Percentiles rank a stretch among this genome's conserved stretches.
These are phyloP conservation scores for Fusarium caatingaense DNA, from an alignment of 2,329 filamentous ascomycete species.

Conservation along the genomic window DNA sequence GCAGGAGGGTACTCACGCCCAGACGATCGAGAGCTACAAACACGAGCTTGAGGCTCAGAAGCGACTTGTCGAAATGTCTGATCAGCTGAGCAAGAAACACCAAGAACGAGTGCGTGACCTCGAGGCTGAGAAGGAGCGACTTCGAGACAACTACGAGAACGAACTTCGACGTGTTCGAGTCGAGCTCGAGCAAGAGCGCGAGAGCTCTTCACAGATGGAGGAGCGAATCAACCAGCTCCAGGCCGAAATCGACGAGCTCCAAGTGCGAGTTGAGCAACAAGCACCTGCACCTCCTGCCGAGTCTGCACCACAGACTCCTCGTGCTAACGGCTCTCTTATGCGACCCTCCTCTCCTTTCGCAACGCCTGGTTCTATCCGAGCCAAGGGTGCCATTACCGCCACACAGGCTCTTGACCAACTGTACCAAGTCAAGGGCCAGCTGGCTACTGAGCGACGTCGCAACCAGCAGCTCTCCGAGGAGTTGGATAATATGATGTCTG, in stretches of 20 bases:
- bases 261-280: conserved; percentile 60
- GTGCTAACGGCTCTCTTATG: conserved; percentile 66
- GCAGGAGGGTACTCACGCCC: conserved; percentile 83
- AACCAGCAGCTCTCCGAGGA: conserved; percentile 80
- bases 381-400: conserved; percentile 67
- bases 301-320: conserved; percentile 70
- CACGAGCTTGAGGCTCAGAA: conserved; percentile 85
- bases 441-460: conserved; percentile 78
- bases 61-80: conserved; percentile 84
- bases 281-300: conserved; percentile 52
- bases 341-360: conserved; percentile 69
- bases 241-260: conserved; percentile 64
- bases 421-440: conserved; percentile 75
- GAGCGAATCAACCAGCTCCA: conserved; percentile 64
- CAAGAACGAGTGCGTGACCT: conserved; percentile 77
- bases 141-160: conserved; percentile 74
- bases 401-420: conserved; percentile 74
- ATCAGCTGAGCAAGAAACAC: conserved; percentile 79
- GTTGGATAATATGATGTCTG: conserved; percentile 85
- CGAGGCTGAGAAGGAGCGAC: conserved; percentile 68
- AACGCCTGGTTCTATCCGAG: conserved; percentile 68
- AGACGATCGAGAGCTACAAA: conserved; percentile 86
- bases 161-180: conserved; percentile 66
- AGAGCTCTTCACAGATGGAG: conserved; percentile 59
- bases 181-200: conserved; percentile 67